Base-by-base conservation (phyloP, 2,329 filamentous ascomycete species). In the Aspergillus eucalypticola region DNA sequence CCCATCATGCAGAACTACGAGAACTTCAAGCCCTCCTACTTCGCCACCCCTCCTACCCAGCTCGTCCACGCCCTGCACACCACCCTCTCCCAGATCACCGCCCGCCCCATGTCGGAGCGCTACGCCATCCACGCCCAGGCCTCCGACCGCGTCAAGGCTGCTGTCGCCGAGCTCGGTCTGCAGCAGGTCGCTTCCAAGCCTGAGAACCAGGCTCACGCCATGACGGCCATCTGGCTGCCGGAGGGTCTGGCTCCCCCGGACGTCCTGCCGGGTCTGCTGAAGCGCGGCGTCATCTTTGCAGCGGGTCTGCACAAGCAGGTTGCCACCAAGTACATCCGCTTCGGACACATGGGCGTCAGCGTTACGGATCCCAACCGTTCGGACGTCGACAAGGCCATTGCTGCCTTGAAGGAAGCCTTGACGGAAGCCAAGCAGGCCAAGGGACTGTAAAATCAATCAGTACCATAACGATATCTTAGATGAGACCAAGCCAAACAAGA, bases 1-100 rank as follows among this genome's bases (percentile, higher is more conserved):
- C 94, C 94, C 50, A 95, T 99, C 78, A 98, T 99, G 94, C 88
- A 95, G 81, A 98, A 97, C 81, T 99, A 99, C 79, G 95, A 99
- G 81, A 91, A 92, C 65, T 92, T 93, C 83, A 99, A 98, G 82
- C 87, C 95, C 39, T 96, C 92, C 2, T 99, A 99, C 83, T 99
- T 99, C 73, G 95, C 95, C 39, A 99, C 95, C 1, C 95, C 95
- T 0, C 92, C 93, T 4, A 95, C 95, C 13, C 95, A 99, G 79
- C 86, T 99, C 54, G 84, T 99, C 68, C 94, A 90, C 78, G 95
- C 95, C 51, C 86, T 99, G 38, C 90, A 99, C 83, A 96, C 93
- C 8, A 86, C 92, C 2, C 84, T 99, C 27, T 89, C 83, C 59
- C 92, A 96, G 77, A 95, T 98, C 72, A 85, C 96, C 54, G 83